Evolutionary conservation across 2,329 filamentous ascomycete species (phyloP).

Genomic region (Ascochyta rabiei): DNA sequence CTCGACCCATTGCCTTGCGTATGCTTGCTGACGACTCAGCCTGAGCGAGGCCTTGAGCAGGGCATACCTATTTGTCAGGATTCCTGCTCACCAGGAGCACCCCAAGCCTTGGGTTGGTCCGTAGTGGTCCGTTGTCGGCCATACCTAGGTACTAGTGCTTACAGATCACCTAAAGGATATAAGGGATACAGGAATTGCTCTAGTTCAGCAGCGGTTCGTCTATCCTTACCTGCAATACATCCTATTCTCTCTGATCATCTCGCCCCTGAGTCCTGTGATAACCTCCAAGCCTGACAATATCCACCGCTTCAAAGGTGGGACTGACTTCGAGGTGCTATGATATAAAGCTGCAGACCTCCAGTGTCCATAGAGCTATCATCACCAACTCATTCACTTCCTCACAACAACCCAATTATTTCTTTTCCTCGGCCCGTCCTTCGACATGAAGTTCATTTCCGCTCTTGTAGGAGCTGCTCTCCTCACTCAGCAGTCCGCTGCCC

Average conservation of each 20-base stretch:
- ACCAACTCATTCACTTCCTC: slow-evolving; percentile 6
- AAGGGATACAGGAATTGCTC: too few relatives aligned
- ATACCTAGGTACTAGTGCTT: too few relatives aligned
- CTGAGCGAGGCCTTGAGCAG: slow-evolving; percentile 4
- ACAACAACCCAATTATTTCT: slow-evolving; percentile 7
- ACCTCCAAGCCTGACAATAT: too few relatives aligned
- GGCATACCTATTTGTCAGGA: too few relatives aligned
- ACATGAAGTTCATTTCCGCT: slow-evolving; percentile 34
- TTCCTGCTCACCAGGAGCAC: too few relatives aligned
- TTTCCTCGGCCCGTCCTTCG: slow-evolving; percentile 6
- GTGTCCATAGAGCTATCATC: not conserved
- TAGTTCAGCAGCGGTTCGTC: too few relatives aligned
- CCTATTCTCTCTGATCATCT: too few relatives aligned
- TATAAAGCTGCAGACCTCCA: slow-evolving; percentile 10
- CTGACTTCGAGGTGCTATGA: not conserved
- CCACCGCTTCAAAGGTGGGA: not conserved
- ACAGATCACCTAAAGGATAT: too few relatives aligned
- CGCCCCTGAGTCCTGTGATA: too few relatives aligned
- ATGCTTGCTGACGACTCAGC: slow-evolving; percentile 18
- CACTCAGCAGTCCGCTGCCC: slow-evolving; percentile 39
- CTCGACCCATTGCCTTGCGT: slow-evolving; percentile 12
- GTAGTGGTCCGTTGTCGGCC: too few relatives aligned
- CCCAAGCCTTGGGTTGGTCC: too few relatives aligned
- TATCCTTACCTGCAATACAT: too few relatives aligned
- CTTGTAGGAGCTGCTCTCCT: slow-evolving; percentile 36